phyloP scores from a whole-genome alignment of 2,329 filamentous ascomycete species.

The Xylariaceae sp. region DNA sequence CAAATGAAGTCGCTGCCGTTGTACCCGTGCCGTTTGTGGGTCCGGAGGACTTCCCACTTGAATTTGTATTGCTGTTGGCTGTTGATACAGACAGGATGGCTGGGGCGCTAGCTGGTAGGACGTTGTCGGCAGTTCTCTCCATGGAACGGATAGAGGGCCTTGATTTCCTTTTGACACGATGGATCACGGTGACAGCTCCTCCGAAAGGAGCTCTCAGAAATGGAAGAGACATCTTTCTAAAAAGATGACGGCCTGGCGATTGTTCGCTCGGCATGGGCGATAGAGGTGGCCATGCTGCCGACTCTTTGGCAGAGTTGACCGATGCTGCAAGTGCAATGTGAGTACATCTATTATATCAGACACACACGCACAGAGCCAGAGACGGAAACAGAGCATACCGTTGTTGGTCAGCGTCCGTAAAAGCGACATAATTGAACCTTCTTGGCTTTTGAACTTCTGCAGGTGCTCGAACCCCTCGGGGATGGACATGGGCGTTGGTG shows the following conservation, averaged over 20 bases:
- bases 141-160: conserved; percentile 37
- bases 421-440: conserved; percentile 41
- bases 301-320: conserved; percentile 23
- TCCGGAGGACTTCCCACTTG: conserved; percentile 30
- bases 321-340: conserved; percentile 24
- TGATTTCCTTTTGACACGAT: conserved; percentile 37
- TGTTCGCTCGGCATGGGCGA: conserved; percentile 24
- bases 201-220: conserved; percentile 38
- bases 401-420: conserved; percentile 42
- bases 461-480: conserved; percentile 26
- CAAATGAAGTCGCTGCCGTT: conserved; percentile 38
- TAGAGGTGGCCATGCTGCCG: conserved; percentile 23
- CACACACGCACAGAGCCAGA: neutral
- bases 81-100: conserved; percentile 21
- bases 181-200: conserved; percentile 41
- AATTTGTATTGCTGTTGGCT: conserved; percentile 31
- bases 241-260: conserved; percentile 23
- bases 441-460: conserved; percentile 38
- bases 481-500: conserved; percentile 29
- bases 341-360: neutral
- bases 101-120: conserved; percentile 24
- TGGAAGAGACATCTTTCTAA: conserved; percentile 39
- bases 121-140: conserved; percentile 31
- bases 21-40: conserved; percentile 29
- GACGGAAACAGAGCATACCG: conserved; percentile 24